Evolutionary conservation across 2,329 filamentous ascomycete genomes (phyloP).

Genomic region (Penicillium sp.): DNA sequence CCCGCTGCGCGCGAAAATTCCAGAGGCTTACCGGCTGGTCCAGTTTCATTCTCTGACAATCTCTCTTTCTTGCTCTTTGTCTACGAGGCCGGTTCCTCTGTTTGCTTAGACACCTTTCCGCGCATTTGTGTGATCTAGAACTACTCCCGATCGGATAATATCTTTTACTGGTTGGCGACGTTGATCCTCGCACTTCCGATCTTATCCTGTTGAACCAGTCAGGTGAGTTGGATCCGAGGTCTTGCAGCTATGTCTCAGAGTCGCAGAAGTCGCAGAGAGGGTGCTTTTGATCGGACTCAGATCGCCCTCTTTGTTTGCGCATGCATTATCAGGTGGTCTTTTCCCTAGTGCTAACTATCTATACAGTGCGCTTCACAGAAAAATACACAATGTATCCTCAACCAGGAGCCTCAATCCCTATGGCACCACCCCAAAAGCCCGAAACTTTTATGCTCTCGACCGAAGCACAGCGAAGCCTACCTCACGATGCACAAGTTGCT

Average conservation of each 20-base stretch:
- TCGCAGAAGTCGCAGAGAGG: conserved; percentile 4
- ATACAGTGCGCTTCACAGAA: conserved; percentile 11
- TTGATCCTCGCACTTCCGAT: conserved; percentile 12
- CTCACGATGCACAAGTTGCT: conserved; percentile 93
- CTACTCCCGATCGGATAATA: conserved; percentile 14
- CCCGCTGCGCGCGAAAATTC: conserved; percentile 37
- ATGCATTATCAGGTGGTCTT: conserved; percentile 15
- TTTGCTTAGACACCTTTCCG: not conserved
- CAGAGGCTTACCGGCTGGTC: conserved; percentile 38
- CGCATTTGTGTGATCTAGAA: conserved; percentile 8
- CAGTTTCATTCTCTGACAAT: conserved; percentile 30
- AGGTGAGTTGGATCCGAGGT: conserved; percentile 17
- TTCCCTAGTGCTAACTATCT: conserved; percentile 23
- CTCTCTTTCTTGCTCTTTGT: conserved; percentile 30
- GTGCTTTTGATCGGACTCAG: conserved; percentile 4
- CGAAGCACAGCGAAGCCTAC: conserved; percentile 93
- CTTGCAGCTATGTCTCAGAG: conserved; percentile 18
- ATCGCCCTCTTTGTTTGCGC: conserved; percentile 19
- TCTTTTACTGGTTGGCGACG: conserved; percentile 4
- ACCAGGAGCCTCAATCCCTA: conserved; percentile 75
- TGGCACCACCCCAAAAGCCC: conserved; percentile 91
- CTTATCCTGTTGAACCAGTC: conserved; percentile 7
- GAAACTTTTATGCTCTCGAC: conserved; percentile 98
- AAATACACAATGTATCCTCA: conserved; percentile 67
- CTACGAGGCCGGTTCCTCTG: conserved; percentile 40